Evolutionary conservation across 371 early-diverging fungal species (phyloP).

Genomic region (Nosema muscidifuracis): DNA sequence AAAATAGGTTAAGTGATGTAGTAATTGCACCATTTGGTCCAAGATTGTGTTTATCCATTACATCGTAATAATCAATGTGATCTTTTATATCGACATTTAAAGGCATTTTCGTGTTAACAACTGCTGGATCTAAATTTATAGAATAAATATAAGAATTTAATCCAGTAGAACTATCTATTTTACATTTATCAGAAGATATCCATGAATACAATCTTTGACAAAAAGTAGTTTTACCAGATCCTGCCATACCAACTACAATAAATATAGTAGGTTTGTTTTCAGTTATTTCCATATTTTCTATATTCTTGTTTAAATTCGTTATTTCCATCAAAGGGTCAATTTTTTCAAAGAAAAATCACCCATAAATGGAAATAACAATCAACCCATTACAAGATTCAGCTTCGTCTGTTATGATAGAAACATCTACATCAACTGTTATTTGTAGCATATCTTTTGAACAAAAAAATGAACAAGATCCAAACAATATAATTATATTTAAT

Average conservation of each 20-base stretch:
- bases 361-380: background rate
- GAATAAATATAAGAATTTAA: constrained; percentile 48
- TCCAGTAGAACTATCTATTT: constrained; percentile 46
- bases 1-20: constrained; percentile 87
- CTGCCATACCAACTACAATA: constrained; percentile 78
- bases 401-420: constrained; percentile 2
- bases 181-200: constrained; percentile 44
- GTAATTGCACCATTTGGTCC: constrained; percentile 98
- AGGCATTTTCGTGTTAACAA: constrained; percentile 76
- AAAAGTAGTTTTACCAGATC: constrained; percentile 92
- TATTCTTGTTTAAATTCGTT: background rate
- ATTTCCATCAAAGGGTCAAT: constrained; percentile 2
- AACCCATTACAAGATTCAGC: background rate
- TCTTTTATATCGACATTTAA: constrained; percentile 95
- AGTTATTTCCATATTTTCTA: background rate
- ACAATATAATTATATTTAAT: constrained; percentile 1
- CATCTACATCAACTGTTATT: background rate
- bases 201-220: constrained; percentile 69
- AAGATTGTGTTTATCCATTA: constrained; percentile 92
- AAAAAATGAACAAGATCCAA: constrained; percentile 16
- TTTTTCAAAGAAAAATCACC: constrained; percentile 5
- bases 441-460: constrained; percentile 16
- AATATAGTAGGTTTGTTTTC: constrained; percentile 38
- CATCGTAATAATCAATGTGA: constrained; percentile 90
- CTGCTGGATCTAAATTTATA: constrained; percentile 96